These are phyloP conservation scores for Daedaleopsis sinensis DNA, from an alignment of 768 basidiomycete genomes.

Conservation along the genomic window DNA sequence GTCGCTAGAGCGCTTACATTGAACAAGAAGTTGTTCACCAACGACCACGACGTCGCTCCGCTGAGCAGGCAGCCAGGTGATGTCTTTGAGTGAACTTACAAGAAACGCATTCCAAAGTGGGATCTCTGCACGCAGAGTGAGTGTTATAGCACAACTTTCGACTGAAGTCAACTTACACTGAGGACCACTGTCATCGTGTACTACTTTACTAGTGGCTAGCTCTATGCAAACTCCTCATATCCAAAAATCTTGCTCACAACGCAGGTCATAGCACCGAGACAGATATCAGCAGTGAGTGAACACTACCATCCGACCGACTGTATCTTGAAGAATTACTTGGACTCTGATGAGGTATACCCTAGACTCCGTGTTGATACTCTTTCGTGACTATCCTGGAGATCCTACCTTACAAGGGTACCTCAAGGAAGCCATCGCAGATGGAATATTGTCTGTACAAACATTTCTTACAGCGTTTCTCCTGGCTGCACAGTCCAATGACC, in stretches of 20 bases:
- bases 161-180: not conserved
- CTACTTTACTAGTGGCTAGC: slow-evolving; percentile 79
- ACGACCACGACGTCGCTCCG: not conserved
- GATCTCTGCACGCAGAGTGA: slow-evolving; percentile 63
- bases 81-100: slow-evolving; percentile 73
- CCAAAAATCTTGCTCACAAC: slow-evolving; percentile 47
- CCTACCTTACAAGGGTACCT: slow-evolving; percentile 69
- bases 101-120: slow-evolving; percentile 77
- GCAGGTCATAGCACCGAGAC: slow-evolving; percentile 50
- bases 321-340: not conserved
- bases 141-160: slow-evolving; percentile 19
- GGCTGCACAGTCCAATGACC: slow-evolving; percentile 63
- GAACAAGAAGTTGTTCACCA: not conserved
- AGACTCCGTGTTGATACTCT: slow-evolving; percentile 75
- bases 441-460: slow-evolving; percentile 56
- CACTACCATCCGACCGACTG: not conserved
- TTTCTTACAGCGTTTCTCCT: slow-evolving; percentile 71
- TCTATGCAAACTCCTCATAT: slow-evolving; percentile 63
- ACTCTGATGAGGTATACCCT: not conserved
- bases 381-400: slow-evolving; percentile 71
- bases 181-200: not conserved
- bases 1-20: not conserved
- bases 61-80: slow-evolving; percentile 27
- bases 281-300: slow-evolving; percentile 61
- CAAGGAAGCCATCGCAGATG: slow-evolving; percentile 56